Base-by-base conservation (phyloP, 2,329 filamentous ascomycete species). In the Fusarium miscanthi region DNA sequence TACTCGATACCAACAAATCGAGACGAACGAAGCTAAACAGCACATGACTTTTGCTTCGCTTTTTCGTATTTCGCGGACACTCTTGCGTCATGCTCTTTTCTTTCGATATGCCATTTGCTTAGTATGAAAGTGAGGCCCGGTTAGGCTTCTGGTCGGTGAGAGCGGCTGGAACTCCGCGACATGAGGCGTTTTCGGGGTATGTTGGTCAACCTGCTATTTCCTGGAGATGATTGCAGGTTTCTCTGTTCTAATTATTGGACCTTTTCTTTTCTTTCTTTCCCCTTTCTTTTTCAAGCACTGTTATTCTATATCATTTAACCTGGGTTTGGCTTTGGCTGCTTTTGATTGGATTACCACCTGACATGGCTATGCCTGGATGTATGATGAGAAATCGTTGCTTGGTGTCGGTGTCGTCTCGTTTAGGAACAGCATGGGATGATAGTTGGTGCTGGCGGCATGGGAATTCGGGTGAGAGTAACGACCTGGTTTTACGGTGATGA, bases 131-230 rank as follows among this genome's bases (percentile, higher is more conserved):
- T 71, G 75, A 77, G 73, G 78, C 75, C 76, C 66, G 74, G 77
- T 68, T 61, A 70, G 74, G 73, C 73, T 78, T 80, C 76, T 78
- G 75, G 79, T 81, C 78, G 78, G 81, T 81, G 81, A 82, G 80
- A 82, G 80, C 80, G 80, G 78, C 79, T 79, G 74, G 79, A 74
- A 74, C 70, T 71, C 75, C 75, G 75, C 75, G 65, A 69, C 54
- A 72, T 66, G 65, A 72, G 74, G 75, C 75, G 73, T 77, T 77
- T 73, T 51, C 57, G 61, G 64, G 67, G 51, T 64, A 54, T 59
- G 59, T 63, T 64, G 62, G 58, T 52, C 38, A 63, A 40, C 38
- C 45, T 74, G 62, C 65, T 69, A 37, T 52, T 66, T 56, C 57
- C 46, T 53, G 63, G 42, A 41, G 57, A 65, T 43, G 45, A 27